phyloP scores from a whole-genome alignment of 495 filamentous ascomycete genomes.

The Aspergillus leporis region DNA sequence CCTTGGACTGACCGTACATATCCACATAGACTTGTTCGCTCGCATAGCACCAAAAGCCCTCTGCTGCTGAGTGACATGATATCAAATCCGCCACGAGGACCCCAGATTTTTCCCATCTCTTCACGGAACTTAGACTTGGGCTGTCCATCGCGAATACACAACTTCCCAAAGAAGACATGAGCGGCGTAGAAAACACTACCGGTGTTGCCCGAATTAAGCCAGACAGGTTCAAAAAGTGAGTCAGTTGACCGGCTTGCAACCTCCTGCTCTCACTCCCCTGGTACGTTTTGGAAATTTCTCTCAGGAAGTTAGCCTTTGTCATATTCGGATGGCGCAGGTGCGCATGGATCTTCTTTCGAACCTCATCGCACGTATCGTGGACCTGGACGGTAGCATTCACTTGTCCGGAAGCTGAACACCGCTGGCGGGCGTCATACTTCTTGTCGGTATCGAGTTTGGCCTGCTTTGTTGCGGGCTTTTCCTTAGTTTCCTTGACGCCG shows the following conservation, averaged over 20 bases:
- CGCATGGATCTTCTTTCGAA: slow-evolving; percentile 19
- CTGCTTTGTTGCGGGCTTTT: background rate
- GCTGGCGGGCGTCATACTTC: slow-evolving; percentile 17
- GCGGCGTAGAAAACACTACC: slow-evolving; percentile 19
- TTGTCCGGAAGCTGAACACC: slow-evolving; percentile 7
- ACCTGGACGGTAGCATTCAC: slow-evolving; percentile 6
- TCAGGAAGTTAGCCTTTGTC: slow-evolving; percentile 12
- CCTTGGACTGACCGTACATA: background rate
- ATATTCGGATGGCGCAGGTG: slow-evolving; percentile 4
- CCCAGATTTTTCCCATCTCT: slow-evolving; percentile 54
- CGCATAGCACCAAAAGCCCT: background rate
- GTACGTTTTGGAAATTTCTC: slow-evolving; percentile 15
- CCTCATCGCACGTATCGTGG: slow-evolving; percentile 17
- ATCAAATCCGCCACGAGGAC: background rate
- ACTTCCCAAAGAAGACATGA: slow-evolving; percentile 58
- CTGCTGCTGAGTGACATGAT: background rate
- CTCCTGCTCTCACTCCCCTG: background rate
- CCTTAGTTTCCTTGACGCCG: slow-evolving; percentile 6
- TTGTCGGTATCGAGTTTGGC: background rate
- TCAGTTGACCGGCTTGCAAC: slow-evolving; percentile 4
- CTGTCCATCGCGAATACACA: slow-evolving; percentile 54
- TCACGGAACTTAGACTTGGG: slow-evolving; percentile 51
- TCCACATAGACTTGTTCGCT: background rate
- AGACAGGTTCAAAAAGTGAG: slow-evolving; percentile 8
- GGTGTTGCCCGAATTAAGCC: slow-evolving; percentile 10